Percentiles rank a stretch among this genome's conserved stretches.
These are phyloP conservation scores for Alternaria triticimaculans DNA, from an alignment of 2,329 filamentous ascomycete species.

Conservation along the genomic window DNA sequence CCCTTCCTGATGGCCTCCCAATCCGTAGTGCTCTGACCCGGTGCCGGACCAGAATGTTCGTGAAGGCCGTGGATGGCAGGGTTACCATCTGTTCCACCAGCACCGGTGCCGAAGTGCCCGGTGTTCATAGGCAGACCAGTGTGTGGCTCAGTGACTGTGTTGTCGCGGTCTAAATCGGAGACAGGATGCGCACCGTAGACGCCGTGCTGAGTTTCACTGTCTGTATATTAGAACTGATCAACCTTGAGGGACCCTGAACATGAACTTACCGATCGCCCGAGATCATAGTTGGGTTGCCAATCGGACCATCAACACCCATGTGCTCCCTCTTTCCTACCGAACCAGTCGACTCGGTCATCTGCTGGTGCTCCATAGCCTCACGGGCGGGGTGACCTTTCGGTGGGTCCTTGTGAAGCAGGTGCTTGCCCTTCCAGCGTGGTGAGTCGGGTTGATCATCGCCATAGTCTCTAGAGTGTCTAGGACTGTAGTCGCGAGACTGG, in stretches of 20 bases:
- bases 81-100: constrained; percentile 48
- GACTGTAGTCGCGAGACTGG: constrained; percentile 25
- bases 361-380: constrained; percentile 33
- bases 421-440: constrained; percentile 36
- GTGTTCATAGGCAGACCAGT: constrained; percentile 52
- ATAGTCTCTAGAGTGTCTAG: constrained; percentile 33
- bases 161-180: constrained; percentile 23
- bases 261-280: constrained; percentile 39
- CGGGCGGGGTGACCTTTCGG: constrained; percentile 45
- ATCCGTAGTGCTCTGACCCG: constrained; percentile 11
- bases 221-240: neutral
- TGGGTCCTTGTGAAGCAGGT: constrained; percentile 53
- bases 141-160: constrained; percentile 46
- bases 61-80: constrained; percentile 36
- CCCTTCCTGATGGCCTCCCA: constrained; percentile 37
- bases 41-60: constrained; percentile 3
- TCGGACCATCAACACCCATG: constrained; percentile 40
- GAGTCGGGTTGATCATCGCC: constrained; percentile 25
- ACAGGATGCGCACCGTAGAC: constrained; percentile 30
- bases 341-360: constrained; percentile 11
- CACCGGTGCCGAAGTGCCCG: constrained; percentile 47
- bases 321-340: constrained; percentile 30
- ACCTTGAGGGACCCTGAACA: no score
- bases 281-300: constrained; percentile 32
- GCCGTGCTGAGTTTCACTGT: constrained; percentile 22